These are phyloP conservation scores for Chamaecrista fasciculata DNA, from an alignment of 306 rosid genomes.

Conservation along the genomic window DNA sequence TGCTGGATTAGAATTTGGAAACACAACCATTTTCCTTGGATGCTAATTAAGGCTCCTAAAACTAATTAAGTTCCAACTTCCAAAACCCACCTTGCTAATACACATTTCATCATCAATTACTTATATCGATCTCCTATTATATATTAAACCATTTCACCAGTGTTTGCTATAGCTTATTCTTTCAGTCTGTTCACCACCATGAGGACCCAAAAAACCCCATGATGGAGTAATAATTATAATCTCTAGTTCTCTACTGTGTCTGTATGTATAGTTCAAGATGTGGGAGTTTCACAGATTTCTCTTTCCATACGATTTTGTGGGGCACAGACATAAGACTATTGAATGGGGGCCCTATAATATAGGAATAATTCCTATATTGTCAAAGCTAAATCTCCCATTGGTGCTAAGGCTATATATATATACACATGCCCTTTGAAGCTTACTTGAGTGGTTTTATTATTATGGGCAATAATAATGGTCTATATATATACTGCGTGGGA, in stretches of 20 bases:
- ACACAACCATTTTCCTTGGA: background rate
- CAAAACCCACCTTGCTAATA: background rate
- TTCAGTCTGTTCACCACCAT: conserved; percentile 52
- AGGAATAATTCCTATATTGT: conserved; percentile 62
- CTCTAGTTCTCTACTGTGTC: conserved; percentile 43
- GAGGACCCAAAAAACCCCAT: conserved; percentile 48
- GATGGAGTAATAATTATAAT: conserved; percentile 68
- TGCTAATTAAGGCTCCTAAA: background rate
- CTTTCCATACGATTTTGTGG: conserved; percentile 89
- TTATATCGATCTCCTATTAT: too few relatives aligned
- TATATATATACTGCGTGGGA: conserved; percentile 43
- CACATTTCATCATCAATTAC: background rate
- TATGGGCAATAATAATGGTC: conserved; percentile 26
- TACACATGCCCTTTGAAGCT: conserved; percentile 59
- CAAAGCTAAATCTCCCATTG: conserved; percentile 51
- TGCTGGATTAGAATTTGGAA: conserved; percentile 5
- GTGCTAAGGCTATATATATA: conserved; percentile 51
- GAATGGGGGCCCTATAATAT: conserved; percentile 46
- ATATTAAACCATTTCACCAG: conserved; percentile 56
- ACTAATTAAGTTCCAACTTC: conserved; percentile 1
- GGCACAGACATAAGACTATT: conserved; percentile 44
- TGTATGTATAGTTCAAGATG: conserved; percentile 38
- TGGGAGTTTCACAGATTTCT: conserved; percentile 52
- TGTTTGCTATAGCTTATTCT: conserved; percentile 49
- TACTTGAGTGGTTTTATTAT: conserved; percentile 42